These are phyloP conservation scores for Teunomyces stri DNA, from an alignment of 805 yeast genomes.

Conservation along the genomic window DNA sequence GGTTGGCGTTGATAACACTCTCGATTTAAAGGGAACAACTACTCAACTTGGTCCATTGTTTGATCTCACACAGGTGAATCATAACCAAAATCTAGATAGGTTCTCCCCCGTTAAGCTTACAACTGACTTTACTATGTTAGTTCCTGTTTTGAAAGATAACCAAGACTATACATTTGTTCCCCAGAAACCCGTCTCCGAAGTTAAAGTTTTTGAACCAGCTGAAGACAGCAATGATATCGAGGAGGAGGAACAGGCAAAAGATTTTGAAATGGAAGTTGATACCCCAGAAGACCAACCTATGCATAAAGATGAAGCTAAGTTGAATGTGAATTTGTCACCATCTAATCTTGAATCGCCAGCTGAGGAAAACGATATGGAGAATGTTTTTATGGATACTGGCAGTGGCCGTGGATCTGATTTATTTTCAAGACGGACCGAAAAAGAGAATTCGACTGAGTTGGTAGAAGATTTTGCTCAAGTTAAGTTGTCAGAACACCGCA, in stretches of 20 bases:
- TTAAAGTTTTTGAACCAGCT: background rate
- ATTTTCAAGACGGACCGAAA: constrained; percentile 8
- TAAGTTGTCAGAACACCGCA: constrained; percentile 18
- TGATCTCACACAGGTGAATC: constrained; percentile 32
- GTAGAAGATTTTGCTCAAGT: constrained; percentile 32
- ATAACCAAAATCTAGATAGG: constrained; percentile 6
- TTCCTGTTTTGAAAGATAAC: constrained; percentile 14
- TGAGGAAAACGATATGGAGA: background rate
- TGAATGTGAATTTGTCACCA: background rate
- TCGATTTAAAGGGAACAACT: constrained; percentile 10
- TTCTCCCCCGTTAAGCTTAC: constrained; percentile 29
- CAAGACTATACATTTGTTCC: constrained; percentile 10
- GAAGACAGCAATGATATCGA: constrained; percentile 9
- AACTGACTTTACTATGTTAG: constrained; percentile 33
- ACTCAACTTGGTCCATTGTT: constrained; percentile 16
- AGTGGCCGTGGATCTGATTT: constrained; percentile 6
- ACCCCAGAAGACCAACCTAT: background rate
- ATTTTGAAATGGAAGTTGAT: constrained; percentile 3
- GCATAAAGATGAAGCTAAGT: background rate
- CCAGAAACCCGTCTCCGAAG: constrained; percentile 1
- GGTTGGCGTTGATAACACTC: constrained; percentile 29
- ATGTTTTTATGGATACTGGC: constrained; percentile 6
- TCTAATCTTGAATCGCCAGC: background rate
- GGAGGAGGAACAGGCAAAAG: background rate
- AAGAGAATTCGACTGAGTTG: constrained; percentile 16